Evolutionary conservation across 768 basidiomycete genomes (phyloP), one percentile per base, ranked within the genome.

Genomic region (Psilocybe cubensis): DNA sequence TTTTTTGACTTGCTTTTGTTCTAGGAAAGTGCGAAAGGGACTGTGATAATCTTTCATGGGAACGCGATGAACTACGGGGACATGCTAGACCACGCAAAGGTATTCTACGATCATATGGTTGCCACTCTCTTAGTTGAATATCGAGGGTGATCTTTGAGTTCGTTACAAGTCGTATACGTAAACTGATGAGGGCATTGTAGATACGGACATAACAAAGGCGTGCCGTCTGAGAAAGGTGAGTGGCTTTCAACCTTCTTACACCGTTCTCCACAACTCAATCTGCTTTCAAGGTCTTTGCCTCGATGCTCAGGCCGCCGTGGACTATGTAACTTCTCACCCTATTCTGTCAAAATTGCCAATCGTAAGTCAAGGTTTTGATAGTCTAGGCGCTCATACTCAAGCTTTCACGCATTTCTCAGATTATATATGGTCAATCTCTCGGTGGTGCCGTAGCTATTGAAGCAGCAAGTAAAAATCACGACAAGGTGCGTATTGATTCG

Each of bases 371-470:
- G 7, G 43, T 12, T 21, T 8, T 66, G n/a, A 33, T 35, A 21
- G 20, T 24, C 10, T 8, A 25, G 42, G 4, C 9, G 4, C 4
- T 51, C 29, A 20, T 20, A n/a, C 46, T 11, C 8, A 17, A 27
- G 21, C 6, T 43, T n/a, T n/a, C n/a, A n/a, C 17, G 33, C 35
- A 43, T 24, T 31, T 9, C 41, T n/a, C 35, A 88, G 87, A 77
- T 91, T 40, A 62, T 91, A 1, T 92, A 83, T 60, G 90, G 91
- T 1, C 86, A 89, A 63, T 89, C 85, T 9, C 87, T 95, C 29
- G 95, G 95, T 14, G 94, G 94, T 4, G 95, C 92, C 0, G 94
- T 96, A 6, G 84, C 91, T 3, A 88, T 96, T 43, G 87, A 93
- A 70, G 85, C 94, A 7, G 89, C 89, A 0, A 84, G 85, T 54